phyloP scores from a whole-genome alignment of 139 green algal species.

The Asterochloris sp. region DNA sequence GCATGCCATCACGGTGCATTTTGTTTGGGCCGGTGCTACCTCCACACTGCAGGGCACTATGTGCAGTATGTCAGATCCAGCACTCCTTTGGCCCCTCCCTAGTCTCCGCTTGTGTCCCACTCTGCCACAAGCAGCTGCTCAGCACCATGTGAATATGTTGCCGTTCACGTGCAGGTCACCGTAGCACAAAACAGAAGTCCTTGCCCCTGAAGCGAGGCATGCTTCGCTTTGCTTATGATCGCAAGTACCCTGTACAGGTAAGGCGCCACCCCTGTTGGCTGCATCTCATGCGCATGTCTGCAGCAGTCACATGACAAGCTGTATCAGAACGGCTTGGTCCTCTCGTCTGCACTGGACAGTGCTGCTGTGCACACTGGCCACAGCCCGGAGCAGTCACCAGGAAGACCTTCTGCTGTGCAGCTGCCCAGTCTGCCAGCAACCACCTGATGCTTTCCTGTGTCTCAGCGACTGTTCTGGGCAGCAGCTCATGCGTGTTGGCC shows the following conservation, averaged over 20 bases:
- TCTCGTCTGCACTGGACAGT: background rate
- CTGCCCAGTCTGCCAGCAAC: background rate
- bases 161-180: slow-evolving; percentile 43
- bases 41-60: too few relatives aligned
- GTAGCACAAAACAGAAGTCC: slow-evolving; percentile 54
- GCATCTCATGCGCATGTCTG: background rate
- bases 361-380: too few relatives aligned
- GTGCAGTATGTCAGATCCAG: too few relatives aligned
- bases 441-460: background rate
- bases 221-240: slow-evolving; percentile 76
- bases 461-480: background rate
- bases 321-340: too few relatives aligned
- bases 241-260: slow-evolving; percentile 80
- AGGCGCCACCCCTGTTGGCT: too few relatives aligned
- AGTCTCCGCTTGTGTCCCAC: too few relatives aligned
- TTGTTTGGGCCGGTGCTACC: too few relatives aligned
- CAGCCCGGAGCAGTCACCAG: background rate
- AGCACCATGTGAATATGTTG: background rate
- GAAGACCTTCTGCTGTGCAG: background rate
- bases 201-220: slow-evolving; percentile 89
- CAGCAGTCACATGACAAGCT: background rate
- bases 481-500: background rate
- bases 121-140: too few relatives aligned
- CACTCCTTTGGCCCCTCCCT: too few relatives aligned
- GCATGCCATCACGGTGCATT: too few relatives aligned